Evolutionary conservation across 23 red algal species (phyloP).

Genomic region (Chondrus crispus): DNA sequence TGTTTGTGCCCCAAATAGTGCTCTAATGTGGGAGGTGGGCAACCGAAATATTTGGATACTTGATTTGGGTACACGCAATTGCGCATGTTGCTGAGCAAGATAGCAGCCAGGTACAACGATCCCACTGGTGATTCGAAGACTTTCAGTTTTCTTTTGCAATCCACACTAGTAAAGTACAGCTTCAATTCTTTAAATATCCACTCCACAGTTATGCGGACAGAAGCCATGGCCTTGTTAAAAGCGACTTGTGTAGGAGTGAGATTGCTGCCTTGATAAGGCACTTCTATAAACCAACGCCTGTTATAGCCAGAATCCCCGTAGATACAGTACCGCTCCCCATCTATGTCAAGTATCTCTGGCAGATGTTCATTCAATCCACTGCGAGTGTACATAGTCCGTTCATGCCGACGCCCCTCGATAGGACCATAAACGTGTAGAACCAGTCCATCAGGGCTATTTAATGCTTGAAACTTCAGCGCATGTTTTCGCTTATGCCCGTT

Average conservation of each 20-base stretch:
- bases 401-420: not conserved
- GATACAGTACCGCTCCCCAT: not conserved
- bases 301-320: conserved; percentile 11
- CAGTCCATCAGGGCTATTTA: conserved; percentile 18
- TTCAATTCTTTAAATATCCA: conserved; percentile 9
- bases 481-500: conserved; percentile 26
- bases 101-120: not conserved
- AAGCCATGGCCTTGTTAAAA: conserved; percentile 9
- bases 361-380: not conserved
- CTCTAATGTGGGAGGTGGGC: not conserved
- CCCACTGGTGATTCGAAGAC: conserved; percentile 7
- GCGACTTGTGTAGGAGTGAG: not conserved
- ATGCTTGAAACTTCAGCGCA: not conserved
- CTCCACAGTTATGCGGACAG: not conserved
- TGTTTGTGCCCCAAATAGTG: no score
- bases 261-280: not conserved
- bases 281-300: not conserved
- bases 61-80: not conserved
- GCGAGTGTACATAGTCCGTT: not conserved
- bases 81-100: not conserved
- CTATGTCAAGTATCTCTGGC: not conserved
- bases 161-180: not conserved
- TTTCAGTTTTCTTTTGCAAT: conserved; percentile 23
- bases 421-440: conserved; percentile 4
- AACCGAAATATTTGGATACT: not conserved